Evolutionary conservation across 805 yeast genomes (phyloP).

Genomic region (Candida dajiaensis): DNA sequence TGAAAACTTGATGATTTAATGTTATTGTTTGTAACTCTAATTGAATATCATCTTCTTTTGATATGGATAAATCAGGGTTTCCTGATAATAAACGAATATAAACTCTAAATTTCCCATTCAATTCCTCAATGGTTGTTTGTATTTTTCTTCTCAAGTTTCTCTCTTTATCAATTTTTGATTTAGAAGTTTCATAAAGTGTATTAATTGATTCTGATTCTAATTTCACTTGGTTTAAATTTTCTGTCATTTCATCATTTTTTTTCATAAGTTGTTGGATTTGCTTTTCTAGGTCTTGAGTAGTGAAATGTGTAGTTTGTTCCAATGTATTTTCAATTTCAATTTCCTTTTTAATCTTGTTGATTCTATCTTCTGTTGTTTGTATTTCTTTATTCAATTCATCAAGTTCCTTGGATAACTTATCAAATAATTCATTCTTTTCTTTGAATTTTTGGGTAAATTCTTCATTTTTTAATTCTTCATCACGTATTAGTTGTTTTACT

Average conservation of each 20-base stretch:
- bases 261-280: slow-evolving; percentile 20
- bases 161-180: slow-evolving; percentile 30
- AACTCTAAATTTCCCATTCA: slow-evolving; percentile 28
- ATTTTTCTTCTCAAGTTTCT: slow-evolving; percentile 34
- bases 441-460: slow-evolving; percentile 9
- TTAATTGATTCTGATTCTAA: slow-evolving; percentile 18
- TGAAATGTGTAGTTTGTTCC: not conserved
- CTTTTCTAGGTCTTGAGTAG: slow-evolving; percentile 4
- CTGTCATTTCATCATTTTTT: slow-evolving; percentile 17
- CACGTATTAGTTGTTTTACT: not conserved
- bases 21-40: slow-evolving; percentile 1
- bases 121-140: slow-evolving; percentile 44
- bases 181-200: slow-evolving; percentile 18
- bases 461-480: slow-evolving; percentile 12
- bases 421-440: slow-evolving; percentile 16
- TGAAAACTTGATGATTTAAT: not conserved
- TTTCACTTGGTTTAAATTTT: slow-evolving; percentile 19
- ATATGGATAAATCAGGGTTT: not conserved
- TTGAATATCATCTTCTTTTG: not conserved
- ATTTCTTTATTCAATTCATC: slow-evolving; percentile 11
- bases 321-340: slow-evolving; percentile 1
- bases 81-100: slow-evolving; percentile 7
- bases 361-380: not conserved
- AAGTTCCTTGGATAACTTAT: slow-evolving; percentile 15
- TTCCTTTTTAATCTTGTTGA: not conserved